These are phyloP conservation scores for Pyrenochaeta sp. DNA, from an alignment of 2,329 filamentous ascomycete genomes.

Conservation along the genomic window DNA sequence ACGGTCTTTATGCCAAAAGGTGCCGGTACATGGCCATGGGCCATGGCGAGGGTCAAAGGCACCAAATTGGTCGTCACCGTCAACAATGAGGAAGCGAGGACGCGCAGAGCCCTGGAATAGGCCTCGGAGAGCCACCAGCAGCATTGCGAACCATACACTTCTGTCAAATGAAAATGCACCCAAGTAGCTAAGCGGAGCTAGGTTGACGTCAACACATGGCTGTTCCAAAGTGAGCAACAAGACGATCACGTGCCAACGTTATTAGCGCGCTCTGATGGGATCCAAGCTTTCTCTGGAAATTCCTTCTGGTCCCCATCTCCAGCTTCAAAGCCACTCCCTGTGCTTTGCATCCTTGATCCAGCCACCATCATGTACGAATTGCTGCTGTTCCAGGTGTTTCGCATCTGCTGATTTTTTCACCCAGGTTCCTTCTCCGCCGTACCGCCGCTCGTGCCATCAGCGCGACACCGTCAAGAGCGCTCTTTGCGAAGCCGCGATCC, in stretches of 20 bases:
- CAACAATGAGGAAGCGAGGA: too few relatives aligned
- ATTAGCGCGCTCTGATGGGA: not conserved
- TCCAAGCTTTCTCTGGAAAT: conserved; percentile 6
- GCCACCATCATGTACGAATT: conserved; percentile 26
- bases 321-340: not conserved
- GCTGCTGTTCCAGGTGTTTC: not conserved
- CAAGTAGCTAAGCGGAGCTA: too few relatives aligned
- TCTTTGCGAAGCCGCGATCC: conserved; percentile 52
- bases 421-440: conserved; percentile 68
- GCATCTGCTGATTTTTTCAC: conserved; percentile 9
- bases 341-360: not conserved
- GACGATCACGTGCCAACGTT: not conserved
- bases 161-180: too few relatives aligned
- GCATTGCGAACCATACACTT: too few relatives aligned
- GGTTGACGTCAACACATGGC: not conserved
- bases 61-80: too few relatives aligned
- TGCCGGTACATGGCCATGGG: too few relatives aligned
- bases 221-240: not conserved
- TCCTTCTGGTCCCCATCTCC: not conserved
- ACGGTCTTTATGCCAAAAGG: too few relatives aligned
- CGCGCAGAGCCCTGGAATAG: too few relatives aligned
- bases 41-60: too few relatives aligned
- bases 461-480: conserved; percentile 55
- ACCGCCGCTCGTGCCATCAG: conserved; percentile 64
- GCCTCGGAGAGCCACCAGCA: too few relatives aligned